Conservation (phyloP, 202 grass and related monocot species). For the Musa balbisiana region DNA sequence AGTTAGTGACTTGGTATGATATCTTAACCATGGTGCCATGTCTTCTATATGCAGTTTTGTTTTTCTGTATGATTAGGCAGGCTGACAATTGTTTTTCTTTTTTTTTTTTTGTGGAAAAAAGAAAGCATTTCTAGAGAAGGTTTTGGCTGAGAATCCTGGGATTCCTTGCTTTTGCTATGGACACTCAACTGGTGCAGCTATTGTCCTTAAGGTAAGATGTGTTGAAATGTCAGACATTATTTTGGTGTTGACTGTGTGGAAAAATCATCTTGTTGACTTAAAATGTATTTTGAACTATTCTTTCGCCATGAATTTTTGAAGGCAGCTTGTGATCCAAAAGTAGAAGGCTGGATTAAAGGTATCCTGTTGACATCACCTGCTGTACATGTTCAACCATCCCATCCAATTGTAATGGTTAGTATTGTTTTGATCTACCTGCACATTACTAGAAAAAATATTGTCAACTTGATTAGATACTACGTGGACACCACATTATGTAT, state of each 20-base stretch:
- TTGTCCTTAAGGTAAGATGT: slow-evolving; percentile 19
- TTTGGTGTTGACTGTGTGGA: not conserved
- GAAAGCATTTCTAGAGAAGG: slow-evolving; percentile 25
- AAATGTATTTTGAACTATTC: not conserved
- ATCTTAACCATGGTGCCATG: not conserved
- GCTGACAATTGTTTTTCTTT: not conserved
- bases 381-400: slow-evolving; percentile 25
- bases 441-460: not conserved
- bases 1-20: slow-evolving; percentile 19
- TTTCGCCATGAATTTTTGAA: slow-evolving; percentile 7
- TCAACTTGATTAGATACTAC: no score
- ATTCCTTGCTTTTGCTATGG: slow-evolving; percentile 26
- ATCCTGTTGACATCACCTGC: slow-evolving; percentile 24
- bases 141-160: slow-evolving; percentile 6
- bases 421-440: not conserved
- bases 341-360: slow-evolving; percentile 10
- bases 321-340: slow-evolving; percentile 16
- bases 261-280: not conserved
- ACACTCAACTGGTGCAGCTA: slow-evolving; percentile 26
- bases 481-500: no score
- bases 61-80: not conserved
- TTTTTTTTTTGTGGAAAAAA: not conserved
- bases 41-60: not conserved
- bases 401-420: slow-evolving; percentile 56
- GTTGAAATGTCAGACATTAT: not conserved